Conservation (phyloP, 1,284 basidiomycete genomes). For the Cutaneotrichosporon cavernicola region DNA sequence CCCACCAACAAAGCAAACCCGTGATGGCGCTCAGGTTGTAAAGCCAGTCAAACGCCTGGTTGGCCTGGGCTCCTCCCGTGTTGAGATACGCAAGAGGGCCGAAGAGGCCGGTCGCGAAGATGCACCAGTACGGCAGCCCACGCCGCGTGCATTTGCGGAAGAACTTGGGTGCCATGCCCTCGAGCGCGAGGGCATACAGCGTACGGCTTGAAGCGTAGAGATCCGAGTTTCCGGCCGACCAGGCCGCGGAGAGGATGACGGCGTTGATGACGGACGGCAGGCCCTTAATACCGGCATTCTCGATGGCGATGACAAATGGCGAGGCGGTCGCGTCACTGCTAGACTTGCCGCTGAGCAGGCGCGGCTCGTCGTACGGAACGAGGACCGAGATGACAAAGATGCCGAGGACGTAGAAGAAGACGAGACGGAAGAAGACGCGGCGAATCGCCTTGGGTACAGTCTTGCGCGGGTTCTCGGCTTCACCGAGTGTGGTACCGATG, state of each 20-base stretch:
- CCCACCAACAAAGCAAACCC: conserved; percentile 66
- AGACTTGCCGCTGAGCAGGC: conserved; percentile 57
- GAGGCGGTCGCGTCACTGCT: conserved; percentile 62
- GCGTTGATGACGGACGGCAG: conserved; percentile 57
- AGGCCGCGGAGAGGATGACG: conserved; percentile 68
- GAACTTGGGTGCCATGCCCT: conserved; percentile 64
- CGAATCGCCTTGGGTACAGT: conserved; percentile 77
- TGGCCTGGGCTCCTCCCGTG: conserved; percentile 39
- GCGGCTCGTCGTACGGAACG: conserved; percentile 67
- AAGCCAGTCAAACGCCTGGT: conserved; percentile 59
- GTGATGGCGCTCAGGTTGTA: conserved; percentile 69
- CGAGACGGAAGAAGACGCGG: conserved; percentile 74
- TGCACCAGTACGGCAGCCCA: conserved; percentile 67
- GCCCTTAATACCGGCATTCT: conserved; percentile 69
- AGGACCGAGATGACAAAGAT: conserved; percentile 64
- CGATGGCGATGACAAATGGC: conserved; percentile 77
- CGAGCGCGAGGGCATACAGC: conserved; percentile 74
- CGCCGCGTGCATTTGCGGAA: conserved; percentile 59
- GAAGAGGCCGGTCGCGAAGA: conserved; percentile 59
- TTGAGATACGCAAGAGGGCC: conserved; percentile 60
- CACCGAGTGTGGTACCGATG: conserved; percentile 65
- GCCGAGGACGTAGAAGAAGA: conserved; percentile 63
- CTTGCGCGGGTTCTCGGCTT: conserved; percentile 64
- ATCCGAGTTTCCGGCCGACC: conserved; percentile 79
- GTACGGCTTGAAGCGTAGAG: conserved; percentile 78